Base-by-base conservation (phyloP, 1,284 basidiomycete genomes). In the Ceratobasidium sp. region DNA sequence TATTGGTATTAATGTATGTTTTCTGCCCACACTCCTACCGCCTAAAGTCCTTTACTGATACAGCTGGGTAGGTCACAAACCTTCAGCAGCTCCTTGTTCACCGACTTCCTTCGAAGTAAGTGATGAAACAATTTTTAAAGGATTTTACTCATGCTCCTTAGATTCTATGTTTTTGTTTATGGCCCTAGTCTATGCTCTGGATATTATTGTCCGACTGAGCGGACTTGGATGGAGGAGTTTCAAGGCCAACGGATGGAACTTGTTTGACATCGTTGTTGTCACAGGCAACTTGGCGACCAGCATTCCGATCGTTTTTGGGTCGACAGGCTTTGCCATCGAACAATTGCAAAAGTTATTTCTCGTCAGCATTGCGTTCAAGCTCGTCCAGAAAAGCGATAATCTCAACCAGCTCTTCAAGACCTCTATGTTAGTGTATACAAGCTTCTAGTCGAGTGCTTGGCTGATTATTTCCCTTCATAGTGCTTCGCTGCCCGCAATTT, bases 361-460 rank as follows among this genome's bases (percentile, higher is more conserved):
- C 54, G 94, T 96, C 75, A 90, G 90, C 75, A 92, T 98, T 64
- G 90, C 94, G 0, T 91, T 98, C 84, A 99, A 99, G 81, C 86
- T 99, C 25, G 93, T 98, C 0, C 94, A 98, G 79, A 87, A 92
- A 63, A 92, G 90, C 74, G 91, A 95, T 77, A 89, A 88, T 75
- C 84, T 99, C 73, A 98, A 98, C 78, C 94, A 97, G 81, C 84
- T 99, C 21, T 98, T 98, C 87, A 98, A 98, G 82, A 98, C 95
- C 7, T 93, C 94, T 1, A 86, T 94, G 92, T 95, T 83, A 76
- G 93, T 84, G 7, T 36, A 14, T 42, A 7, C 23, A 2, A 56
- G 44, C 25, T 61, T 16, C 25, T 66, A 18, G 9, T n/a, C 4
- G 18, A 30, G 30, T 21, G 54, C 54, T n/a, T 8, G 66, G 21